These are phyloP conservation scores for Juglanconis juglandina DNA, from an alignment of 2,329 filamentous ascomycete species.

Conservation along the genomic window DNA sequence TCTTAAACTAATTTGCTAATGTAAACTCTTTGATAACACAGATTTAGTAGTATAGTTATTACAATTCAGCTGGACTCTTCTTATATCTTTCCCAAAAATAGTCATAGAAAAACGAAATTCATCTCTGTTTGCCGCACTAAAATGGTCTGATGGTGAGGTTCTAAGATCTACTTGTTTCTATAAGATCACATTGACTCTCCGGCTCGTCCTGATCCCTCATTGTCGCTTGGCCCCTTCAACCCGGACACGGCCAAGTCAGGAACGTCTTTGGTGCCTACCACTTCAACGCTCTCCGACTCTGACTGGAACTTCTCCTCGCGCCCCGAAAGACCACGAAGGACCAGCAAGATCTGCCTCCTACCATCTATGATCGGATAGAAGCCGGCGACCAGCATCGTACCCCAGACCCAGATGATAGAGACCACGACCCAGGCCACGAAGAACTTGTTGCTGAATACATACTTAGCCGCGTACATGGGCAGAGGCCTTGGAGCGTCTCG, in stretches of 20 bases:
- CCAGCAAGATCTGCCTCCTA: slow-evolving; percentile 28
- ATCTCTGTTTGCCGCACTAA: too few species aligned
- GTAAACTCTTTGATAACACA: too few species aligned
- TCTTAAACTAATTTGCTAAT: too few species aligned
- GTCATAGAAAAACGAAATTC: too few species aligned
- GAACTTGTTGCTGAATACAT: slow-evolving; percentile 43
- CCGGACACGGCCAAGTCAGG: background rate
- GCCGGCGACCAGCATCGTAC: slow-evolving; percentile 44
- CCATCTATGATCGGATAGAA: slow-evolving; percentile 50
- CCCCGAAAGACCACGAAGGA: background rate
- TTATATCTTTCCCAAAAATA: too few species aligned
- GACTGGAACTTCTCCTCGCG: background rate
- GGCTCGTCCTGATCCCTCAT: too few species aligned
- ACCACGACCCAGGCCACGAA: slow-evolving; percentile 49
- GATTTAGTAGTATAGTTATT: too few species aligned
- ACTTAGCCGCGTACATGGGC: slow-evolving; percentile 51
- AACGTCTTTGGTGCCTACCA: background rate
- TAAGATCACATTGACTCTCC: too few species aligned
- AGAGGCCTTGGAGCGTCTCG: slow-evolving; percentile 33
- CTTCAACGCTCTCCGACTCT: background rate
- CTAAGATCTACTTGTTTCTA: too few species aligned
- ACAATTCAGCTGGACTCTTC: too few species aligned
- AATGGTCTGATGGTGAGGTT: too few species aligned
- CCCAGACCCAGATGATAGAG: slow-evolving; percentile 51
- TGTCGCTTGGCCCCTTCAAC: too few species aligned